phyloP scores from a whole-genome alignment of 306 rosid genomes.

The Pueraria montana region DNA sequence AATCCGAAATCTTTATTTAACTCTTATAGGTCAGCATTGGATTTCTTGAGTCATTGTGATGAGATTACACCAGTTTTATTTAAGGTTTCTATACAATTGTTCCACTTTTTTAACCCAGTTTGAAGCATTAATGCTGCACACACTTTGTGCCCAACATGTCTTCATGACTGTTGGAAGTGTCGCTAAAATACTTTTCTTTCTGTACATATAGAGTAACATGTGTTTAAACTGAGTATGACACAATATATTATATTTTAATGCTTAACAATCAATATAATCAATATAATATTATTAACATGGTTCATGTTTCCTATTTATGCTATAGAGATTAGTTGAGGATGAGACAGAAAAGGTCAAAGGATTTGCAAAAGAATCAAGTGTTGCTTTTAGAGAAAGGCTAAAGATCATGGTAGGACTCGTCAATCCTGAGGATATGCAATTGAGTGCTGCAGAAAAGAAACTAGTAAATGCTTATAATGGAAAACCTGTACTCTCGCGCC shows the following conservation, averaged over 20 bases:
- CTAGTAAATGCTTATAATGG: constrained; percentile 83
- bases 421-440: constrained; percentile 87
- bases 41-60: background rate
- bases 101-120: background rate
- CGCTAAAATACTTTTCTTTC: background rate
- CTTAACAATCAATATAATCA: background rate
- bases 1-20: background rate
- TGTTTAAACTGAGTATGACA: background rate
- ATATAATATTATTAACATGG: constrained; percentile 28
- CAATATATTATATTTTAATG: background rate
- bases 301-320: constrained; percentile 34
- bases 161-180: background rate
- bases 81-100: background rate
- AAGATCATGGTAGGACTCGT: constrained; percentile 92
- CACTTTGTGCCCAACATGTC: background rate
- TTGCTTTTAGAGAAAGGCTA: constrained; percentile 86
- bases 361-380: constrained; percentile 78
- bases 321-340: constrained; percentile 85
- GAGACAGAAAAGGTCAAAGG: constrained; percentile 90
- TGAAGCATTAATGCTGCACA: background rate
- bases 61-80: background rate
- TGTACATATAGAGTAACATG: background rate
- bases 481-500: constrained; percentile 95
- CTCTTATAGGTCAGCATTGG: background rate
- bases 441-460: constrained; percentile 85